Base-by-base conservation (phyloP, 2,329 filamentous ascomycete species). In the Cladophialophora yegresii region DNA sequence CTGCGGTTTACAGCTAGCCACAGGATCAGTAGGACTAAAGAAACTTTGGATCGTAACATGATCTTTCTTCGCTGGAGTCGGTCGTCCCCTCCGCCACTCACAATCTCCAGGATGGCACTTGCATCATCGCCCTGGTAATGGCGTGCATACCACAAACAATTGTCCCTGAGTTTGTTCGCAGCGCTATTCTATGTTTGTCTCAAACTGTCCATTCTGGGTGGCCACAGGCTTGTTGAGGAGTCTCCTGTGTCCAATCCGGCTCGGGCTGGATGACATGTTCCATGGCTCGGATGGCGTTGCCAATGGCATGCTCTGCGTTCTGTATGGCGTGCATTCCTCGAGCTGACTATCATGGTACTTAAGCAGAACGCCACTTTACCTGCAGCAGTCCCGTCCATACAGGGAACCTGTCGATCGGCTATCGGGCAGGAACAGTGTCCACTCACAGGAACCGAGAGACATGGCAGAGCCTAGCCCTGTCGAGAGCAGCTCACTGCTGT, bases 301-400 rank as follows among this genome's bases (percentile, higher is more conserved):
- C 30, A 36, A 61, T 62, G 58, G 40, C 63, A 65, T 65, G 63
- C 54, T 65, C 45, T 50, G 33, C 54, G 33, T 28, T 28, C 54
- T 62, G 47, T 45, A 65, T 62, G 63, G 58, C 63, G 58, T 47
- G 36, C 58, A 58, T 62, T 65, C 58, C 57, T 22, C 20, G 12
- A 49, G 33, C 45, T 54, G 47, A 58, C 45, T 20, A 43, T 6
- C 36, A 43, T 7, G 16, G 36, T 43, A 36, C 26, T 32, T 30
- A n/a, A 58, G 58, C 61, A 61, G 22, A 2, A 28, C 54, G 30
- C 51, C 58, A 54, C 40, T 33, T 33, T 54, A n/a, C 43, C 56
- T 30, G 53, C 51, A 59, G 62, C 43, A 13, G 43, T 58, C 40
- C 22, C 26, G 32, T 56, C 10, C 45, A 51, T 33, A 30, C 36